These are phyloP conservation scores for Carex arenaria DNA, from an alignment of 202 grass and related monocot genomes.

Conservation along the genomic window DNA sequence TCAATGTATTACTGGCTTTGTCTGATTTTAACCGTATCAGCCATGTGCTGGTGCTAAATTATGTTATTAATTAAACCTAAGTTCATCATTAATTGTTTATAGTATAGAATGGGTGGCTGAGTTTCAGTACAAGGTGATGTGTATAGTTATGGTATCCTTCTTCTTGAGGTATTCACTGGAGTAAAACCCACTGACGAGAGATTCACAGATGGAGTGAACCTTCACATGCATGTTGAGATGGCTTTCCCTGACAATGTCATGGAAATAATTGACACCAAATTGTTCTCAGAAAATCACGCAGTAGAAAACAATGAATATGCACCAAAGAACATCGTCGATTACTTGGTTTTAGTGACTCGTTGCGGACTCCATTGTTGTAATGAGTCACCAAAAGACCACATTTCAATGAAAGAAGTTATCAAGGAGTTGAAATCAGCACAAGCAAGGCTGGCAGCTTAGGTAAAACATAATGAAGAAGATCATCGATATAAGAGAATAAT, in stretches of 20 bases:
- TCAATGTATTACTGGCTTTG: too few species aligned
- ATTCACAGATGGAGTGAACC: slow-evolving; percentile 9
- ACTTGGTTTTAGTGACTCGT: not conserved
- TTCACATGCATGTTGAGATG: slow-evolving; percentile 23
- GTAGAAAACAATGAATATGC: not conserved
- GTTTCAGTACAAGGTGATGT: slow-evolving; percentile 23
- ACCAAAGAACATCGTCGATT: not conserved
- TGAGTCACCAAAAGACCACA: not conserved
- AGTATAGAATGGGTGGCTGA: slow-evolving; percentile 27
- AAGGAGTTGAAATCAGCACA: not conserved
- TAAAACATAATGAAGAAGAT: not conserved
- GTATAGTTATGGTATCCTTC: slow-evolving; percentile 27
- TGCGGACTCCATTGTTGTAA: not conserved
- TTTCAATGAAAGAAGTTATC: not conserved
- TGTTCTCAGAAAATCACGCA: not conserved
- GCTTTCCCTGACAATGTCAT: slow-evolving; percentile 3
- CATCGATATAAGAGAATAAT: not conserved
- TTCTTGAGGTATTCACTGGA: slow-evolving; percentile 24
- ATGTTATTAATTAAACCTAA: not conserved
- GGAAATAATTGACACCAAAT: slow-evolving; percentile 14
- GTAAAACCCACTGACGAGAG: slow-evolving; percentile 10
- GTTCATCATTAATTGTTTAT: not conserved
- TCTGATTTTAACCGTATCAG: not conserved
- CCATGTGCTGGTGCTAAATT: not conserved
- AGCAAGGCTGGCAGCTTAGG: not conserved